A percentile compares a stretch with the other conserved stretches of the same genome.
Conservation (phyloP, 257 asterid genomes). For the Nicotiana benthamiana region DNA sequence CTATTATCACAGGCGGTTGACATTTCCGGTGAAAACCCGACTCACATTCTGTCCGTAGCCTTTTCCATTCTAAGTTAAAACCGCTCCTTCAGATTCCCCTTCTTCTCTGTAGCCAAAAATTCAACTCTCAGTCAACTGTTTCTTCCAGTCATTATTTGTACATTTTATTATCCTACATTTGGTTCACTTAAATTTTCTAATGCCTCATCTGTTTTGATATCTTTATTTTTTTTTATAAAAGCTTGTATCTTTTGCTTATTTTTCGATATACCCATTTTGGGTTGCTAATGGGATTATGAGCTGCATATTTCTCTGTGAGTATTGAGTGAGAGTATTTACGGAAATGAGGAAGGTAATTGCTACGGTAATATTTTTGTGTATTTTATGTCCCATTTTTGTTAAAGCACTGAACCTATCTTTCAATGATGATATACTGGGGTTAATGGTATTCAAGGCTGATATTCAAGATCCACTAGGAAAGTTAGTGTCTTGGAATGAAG, state of each 20-base stretch:
- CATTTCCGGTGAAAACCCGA: conserved; percentile 12
- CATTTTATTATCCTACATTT: not conserved
- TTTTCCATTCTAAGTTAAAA: not conserved
- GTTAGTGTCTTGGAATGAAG: conserved; percentile 82
- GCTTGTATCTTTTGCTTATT: not conserved
- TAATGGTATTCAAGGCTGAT: conserved; percentile 87
- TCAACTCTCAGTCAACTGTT: not conserved
- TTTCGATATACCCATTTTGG: not conserved
- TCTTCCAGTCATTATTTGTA: not conserved
- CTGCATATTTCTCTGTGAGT: not conserved
- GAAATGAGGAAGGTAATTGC: conserved; percentile 45
- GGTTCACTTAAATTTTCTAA: not conserved
- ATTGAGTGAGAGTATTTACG: not conserved
- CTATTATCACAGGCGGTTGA: not conserved
- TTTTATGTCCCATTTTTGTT: conserved; percentile 29
- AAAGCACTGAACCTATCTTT: conserved; percentile 55
- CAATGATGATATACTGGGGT: conserved; percentile 85
- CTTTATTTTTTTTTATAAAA: not conserved
- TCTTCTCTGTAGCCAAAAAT: not conserved
- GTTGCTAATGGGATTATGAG: not conserved
- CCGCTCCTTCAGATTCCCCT: not conserved
- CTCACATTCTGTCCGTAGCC: not conserved
- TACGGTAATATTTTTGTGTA: conserved; percentile 15
- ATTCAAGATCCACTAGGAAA: conserved; percentile 71
- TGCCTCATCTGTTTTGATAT: not conserved